phyloP scores from a whole-genome alignment of 2,329 filamentous ascomycete species.

The Ophiostoma sp. region DNA sequence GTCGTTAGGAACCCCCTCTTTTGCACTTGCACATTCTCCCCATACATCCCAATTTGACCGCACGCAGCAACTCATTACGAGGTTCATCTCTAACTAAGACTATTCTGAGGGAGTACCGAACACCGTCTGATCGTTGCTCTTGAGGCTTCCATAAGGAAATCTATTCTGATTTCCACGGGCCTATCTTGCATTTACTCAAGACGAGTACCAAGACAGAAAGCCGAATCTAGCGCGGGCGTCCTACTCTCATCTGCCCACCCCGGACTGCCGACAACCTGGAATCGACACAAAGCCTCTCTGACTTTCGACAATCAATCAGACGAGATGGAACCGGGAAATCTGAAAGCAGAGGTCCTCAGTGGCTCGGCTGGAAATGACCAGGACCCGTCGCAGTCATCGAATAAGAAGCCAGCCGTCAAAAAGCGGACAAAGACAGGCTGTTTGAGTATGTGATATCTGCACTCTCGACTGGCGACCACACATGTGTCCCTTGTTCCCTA shows the following conservation, averaged over 20 bases:
- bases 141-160: too few species aligned
- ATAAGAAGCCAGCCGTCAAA: conserved; percentile 46
- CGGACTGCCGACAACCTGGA: background rate
- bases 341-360: background rate
- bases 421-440: conserved; percentile 90
- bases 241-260: background rate
- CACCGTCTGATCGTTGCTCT: too few species aligned
- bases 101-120: too few species aligned
- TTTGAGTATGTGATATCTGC: conserved; percentile 59
- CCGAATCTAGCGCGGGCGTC: too few species aligned
- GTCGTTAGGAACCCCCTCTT: conserved; percentile 2
- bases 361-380: conserved; percentile 4
- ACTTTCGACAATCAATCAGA: background rate
- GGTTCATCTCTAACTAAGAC: background rate
- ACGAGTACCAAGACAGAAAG: too few species aligned
- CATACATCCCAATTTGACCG: background rate
- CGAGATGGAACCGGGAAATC: background rate
- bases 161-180: too few species aligned
- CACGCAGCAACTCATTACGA: background rate
- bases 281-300: background rate
- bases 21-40: background rate
- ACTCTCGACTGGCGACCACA: background rate
- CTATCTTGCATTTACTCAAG: too few species aligned
- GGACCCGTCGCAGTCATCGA: conserved; percentile 26
- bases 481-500: background rate